Conservation (phyloP, 805 yeast species). For the Candida sakaeoensis region DNA sequence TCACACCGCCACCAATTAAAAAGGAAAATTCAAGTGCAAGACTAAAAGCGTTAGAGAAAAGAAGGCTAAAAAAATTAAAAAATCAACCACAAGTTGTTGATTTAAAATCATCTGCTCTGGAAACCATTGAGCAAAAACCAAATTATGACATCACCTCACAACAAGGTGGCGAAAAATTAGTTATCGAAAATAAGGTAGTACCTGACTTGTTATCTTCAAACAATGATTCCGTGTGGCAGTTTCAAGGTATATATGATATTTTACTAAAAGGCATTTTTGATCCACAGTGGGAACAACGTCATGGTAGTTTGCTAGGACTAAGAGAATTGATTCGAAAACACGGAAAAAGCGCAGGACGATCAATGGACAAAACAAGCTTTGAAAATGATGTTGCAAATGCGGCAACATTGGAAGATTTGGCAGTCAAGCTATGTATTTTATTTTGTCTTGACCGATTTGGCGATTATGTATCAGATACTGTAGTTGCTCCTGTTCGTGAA, state of each 20-base stretch:
- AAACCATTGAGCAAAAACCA: slow-evolving; percentile 20
- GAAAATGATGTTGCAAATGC: slow-evolving; percentile 67
- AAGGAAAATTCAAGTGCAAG: slow-evolving; percentile 58
- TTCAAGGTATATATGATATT: slow-evolving; percentile 87
- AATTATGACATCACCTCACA: slow-evolving; percentile 70
- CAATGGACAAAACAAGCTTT: slow-evolving; percentile 52
- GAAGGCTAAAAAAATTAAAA: slow-evolving; percentile 59
- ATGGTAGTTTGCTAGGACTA: slow-evolving; percentile 90
- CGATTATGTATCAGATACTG: slow-evolving; percentile 95
- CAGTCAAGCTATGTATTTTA: slow-evolving; percentile 77
- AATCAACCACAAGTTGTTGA: slow-evolving; percentile 6
- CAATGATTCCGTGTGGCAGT: slow-evolving; percentile 82
- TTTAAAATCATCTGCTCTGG: slow-evolving; percentile 24
- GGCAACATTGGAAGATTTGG: slow-evolving; percentile 78
- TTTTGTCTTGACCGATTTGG: slow-evolving; percentile 95
- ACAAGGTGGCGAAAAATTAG: slow-evolving; percentile 74
- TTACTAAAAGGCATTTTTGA: slow-evolving; percentile 74
- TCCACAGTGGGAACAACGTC: slow-evolving; percentile 91
- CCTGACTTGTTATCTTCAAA: slow-evolving; percentile 67
- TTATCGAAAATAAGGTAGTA: slow-evolving; percentile 70
- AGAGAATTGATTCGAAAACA: slow-evolving; percentile 82
- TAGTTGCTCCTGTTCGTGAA: slow-evolving; percentile 97
- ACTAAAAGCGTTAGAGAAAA: slow-evolving; percentile 89
- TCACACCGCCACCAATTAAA: slow-evolving; percentile 16
- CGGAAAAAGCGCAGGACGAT: slow-evolving; percentile 82